These are phyloP conservation scores for Plasmodium inui DNA, from an alignment of 169 alveolate species.

Conservation along the genomic window DNA sequence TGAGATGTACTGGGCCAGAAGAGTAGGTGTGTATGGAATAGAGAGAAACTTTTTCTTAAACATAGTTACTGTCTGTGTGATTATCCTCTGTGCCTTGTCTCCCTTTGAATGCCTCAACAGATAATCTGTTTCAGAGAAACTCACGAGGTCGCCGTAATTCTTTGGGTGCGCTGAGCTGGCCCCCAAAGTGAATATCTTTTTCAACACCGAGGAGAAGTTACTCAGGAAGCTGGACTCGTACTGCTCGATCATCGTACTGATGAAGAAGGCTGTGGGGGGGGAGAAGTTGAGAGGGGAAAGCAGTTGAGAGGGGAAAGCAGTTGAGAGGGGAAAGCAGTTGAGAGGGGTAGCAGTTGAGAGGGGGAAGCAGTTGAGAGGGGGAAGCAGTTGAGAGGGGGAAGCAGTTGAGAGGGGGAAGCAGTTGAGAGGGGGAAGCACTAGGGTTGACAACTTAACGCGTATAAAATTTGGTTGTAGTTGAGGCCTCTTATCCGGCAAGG, in stretches of 20 bases:
- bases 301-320: no score
- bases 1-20: constrained; percentile 52
- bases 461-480: no score
- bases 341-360: no score
- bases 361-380: no score
- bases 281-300: neutral
- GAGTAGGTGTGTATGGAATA: constrained; percentile 24
- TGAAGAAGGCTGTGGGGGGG: constrained; percentile 19
- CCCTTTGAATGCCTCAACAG: constrained; percentile 2
- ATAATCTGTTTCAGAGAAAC: constrained; percentile 38
- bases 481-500: no score
- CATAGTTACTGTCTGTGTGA: constrained; percentile 23
- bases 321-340: no score
- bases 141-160: constrained; percentile 29
- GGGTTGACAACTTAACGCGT: no score
- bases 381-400: no score
- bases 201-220: constrained; percentile 23
- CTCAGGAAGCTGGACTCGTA: constrained; percentile 46
- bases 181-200: constrained; percentile 41
- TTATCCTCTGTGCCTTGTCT: constrained; percentile 33
- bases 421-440: no score
- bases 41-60: constrained; percentile 46
- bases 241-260: constrained; percentile 64
- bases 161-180: constrained; percentile 26
- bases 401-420: no score